Conservation (phyloP, 2,329 filamentous ascomycete species). For the Teratosphaeria zuluensis region DNA sequence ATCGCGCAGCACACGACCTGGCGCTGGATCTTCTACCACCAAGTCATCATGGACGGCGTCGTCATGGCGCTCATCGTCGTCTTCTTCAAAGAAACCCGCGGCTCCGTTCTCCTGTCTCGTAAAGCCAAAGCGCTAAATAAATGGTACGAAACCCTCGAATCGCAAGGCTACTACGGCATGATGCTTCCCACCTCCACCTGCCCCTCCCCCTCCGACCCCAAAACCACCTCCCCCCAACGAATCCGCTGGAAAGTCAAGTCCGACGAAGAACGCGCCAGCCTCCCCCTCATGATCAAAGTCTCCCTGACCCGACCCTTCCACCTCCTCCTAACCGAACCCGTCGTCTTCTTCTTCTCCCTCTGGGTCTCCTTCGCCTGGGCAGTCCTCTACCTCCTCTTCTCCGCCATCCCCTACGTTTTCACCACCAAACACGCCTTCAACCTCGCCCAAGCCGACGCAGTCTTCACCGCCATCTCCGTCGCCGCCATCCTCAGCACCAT, state of each 20-base stretch:
- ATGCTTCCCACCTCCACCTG: conserved; percentile 30
- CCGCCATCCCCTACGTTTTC: conserved; percentile 72
- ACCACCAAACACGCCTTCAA: conserved; percentile 56
- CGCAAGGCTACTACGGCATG: conserved; percentile 49
- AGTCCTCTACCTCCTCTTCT: conserved; percentile 75
- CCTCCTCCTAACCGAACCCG: conserved; percentile 64
- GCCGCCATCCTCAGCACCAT: conserved; percentile 57
- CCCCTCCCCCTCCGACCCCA: too few relatives aligned
- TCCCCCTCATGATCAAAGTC: conserved; percentile 60
- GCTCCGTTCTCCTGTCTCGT: conserved; percentile 65
- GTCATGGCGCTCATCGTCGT: conserved; percentile 56
- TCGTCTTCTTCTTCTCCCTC: conserved; percentile 77
- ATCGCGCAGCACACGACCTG: conserved; percentile 59
- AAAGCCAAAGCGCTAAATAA: conserved; percentile 65
- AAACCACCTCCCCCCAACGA: conserved; percentile 11
- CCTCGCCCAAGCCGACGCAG: conserved; percentile 55
- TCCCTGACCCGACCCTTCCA: conserved; percentile 72
- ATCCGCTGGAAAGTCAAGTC: conserved; percentile 70
- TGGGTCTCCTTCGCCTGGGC: conserved; percentile 91
- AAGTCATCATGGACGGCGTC: conserved; percentile 58
- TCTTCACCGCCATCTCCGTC: conserved; percentile 64
- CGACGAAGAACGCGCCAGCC: conserved; percentile 63
- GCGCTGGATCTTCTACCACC: conserved; percentile 86
- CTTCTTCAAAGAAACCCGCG: conserved; percentile 74
- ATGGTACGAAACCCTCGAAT: conserved; percentile 69